phyloP scores from a whole-genome alignment of 108 stramenopile species.

The Cyclotella choctawhatcheeana region DNA sequence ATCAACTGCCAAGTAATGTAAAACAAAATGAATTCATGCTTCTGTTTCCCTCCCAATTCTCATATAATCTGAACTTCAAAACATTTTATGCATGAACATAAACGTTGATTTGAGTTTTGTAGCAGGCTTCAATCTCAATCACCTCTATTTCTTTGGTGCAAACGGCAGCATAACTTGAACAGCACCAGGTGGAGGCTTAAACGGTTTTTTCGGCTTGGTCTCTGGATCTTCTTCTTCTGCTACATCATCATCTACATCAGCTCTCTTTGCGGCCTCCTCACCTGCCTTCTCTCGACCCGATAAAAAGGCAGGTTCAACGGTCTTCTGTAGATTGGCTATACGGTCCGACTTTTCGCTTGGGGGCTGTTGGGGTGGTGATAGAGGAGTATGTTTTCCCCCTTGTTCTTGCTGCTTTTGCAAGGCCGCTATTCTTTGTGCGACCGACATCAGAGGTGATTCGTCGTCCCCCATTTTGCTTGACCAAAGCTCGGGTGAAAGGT shows the following conservation, averaged over 20 bases:
- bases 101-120: too few relatives aligned
- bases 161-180: slow-evolving; percentile 35
- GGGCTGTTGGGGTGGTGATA: background rate
- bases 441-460: slow-evolving; percentile 25
- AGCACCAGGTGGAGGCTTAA: slow-evolving; percentile 30
- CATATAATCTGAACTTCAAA: too few relatives aligned
- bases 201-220: slow-evolving; percentile 25
- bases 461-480: slow-evolving; percentile 19
- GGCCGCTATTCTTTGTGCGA: slow-evolving; percentile 44
- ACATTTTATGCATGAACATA: too few relatives aligned
- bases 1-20: too few relatives aligned
- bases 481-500: too few relatives aligned
- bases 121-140: background rate
- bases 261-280: background rate
- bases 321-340: slow-evolving; percentile 38
- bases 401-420: slow-evolving; percentile 23
- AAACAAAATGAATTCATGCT: too few relatives aligned
- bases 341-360: slow-evolving; percentile 22
- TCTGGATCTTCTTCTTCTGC: slow-evolving; percentile 3
- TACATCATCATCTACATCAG: background rate
- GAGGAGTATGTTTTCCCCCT: background rate
- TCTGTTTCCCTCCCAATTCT: too few relatives aligned
- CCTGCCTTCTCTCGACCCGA: slow-evolving; percentile 10
- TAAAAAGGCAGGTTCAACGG: slow-evolving; percentile 16
- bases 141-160: slow-evolving; percentile 30